phyloP scores from a whole-genome alignment of 305 asterid genomes.

The Fraxinus dipetala region DNA sequence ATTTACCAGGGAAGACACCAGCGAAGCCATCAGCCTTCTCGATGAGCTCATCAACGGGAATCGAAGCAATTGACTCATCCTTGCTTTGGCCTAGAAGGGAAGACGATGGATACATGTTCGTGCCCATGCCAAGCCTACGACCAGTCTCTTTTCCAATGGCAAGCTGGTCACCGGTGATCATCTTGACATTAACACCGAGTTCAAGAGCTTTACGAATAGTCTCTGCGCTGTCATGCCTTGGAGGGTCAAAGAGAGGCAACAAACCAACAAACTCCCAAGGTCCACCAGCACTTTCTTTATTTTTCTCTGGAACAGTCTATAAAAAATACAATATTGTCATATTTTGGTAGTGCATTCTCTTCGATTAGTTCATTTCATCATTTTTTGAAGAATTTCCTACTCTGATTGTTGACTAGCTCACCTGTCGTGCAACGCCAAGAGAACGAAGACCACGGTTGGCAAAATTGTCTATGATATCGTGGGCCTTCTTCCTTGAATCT shows the following conservation, averaged over 20 bases:
- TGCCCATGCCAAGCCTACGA: conserved; percentile 94
- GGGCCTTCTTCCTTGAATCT: conserved; percentile 52
- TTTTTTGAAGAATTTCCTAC: background rate
- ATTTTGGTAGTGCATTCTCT: background rate
- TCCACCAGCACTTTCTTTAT: conserved; percentile 56
- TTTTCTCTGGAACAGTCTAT: conserved; percentile 59
- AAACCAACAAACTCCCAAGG: conserved; percentile 85
- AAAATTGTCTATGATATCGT: conserved; percentile 60
- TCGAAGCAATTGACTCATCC: conserved; percentile 66
- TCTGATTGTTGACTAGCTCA: conserved; percentile 19
- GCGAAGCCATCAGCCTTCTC: conserved; percentile 97
- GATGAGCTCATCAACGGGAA: conserved; percentile 81
- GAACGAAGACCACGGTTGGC: conserved; percentile 97
- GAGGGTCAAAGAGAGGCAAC: conserved; percentile 92
- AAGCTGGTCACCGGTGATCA: conserved; percentile 95
- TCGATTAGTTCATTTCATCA: background rate
- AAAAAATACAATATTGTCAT: background rate
- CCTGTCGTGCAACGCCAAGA: conserved; percentile 77
- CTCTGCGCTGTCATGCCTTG: conserved; percentile 97
- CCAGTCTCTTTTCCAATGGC: conserved; percentile 96
- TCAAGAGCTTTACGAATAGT: conserved; percentile 82
- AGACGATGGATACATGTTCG: conserved; percentile 96
- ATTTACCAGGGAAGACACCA: conserved; percentile 86
- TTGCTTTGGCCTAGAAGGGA: conserved; percentile 76
- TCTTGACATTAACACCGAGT: conserved; percentile 85